Conservation (phyloP, 352 stramenopile genomes). For the Pythium oligandrum region DNA sequence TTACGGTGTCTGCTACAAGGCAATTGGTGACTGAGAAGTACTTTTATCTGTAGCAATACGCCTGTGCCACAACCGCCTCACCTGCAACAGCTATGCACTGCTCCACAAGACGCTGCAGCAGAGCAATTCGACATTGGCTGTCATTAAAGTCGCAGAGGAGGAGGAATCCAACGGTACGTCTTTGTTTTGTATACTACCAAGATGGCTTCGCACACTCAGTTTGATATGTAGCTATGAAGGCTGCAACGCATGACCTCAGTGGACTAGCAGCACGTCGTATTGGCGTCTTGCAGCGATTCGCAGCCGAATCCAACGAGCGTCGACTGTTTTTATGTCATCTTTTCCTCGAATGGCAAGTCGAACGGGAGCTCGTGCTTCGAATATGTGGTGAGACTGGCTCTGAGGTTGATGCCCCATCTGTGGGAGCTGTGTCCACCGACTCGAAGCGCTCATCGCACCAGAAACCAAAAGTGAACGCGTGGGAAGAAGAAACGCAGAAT, state of each 20-base stretch:
- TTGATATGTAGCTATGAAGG: too few relatives aligned
- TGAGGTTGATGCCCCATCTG: conserved; percentile 1
- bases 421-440: too few relatives aligned
- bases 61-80: conserved; percentile 36
- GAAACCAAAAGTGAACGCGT: too few relatives aligned
- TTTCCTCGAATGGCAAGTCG: conserved; percentile 48
- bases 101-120: conserved; percentile 33
- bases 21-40: too few relatives aligned
- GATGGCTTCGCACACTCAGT: too few relatives aligned
- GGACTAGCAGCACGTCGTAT: too few relatives aligned
- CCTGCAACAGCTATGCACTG: conserved; percentile 19
- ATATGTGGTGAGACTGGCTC: conserved; percentile 26
- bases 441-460: too few relatives aligned
- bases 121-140: conserved; percentile 40
- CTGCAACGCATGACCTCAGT: too few relatives aligned
- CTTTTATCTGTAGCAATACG: conserved; percentile 28
- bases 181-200: conserved; percentile 18
- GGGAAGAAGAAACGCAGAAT: too few relatives aligned
- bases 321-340: conserved; percentile 37
- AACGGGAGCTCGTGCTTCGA: conserved; percentile 42
- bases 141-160: conserved; percentile 23
- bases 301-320: conserved; percentile 6
- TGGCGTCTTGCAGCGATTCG: conserved; percentile 3
- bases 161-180: too few relatives aligned
- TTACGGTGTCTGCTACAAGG: too few relatives aligned